Evolutionary conservation across 73 alveolate genomes (phyloP), one percentile per base, ranked within the genome.

Genomic region (Uronychia binucleata): DNA sequence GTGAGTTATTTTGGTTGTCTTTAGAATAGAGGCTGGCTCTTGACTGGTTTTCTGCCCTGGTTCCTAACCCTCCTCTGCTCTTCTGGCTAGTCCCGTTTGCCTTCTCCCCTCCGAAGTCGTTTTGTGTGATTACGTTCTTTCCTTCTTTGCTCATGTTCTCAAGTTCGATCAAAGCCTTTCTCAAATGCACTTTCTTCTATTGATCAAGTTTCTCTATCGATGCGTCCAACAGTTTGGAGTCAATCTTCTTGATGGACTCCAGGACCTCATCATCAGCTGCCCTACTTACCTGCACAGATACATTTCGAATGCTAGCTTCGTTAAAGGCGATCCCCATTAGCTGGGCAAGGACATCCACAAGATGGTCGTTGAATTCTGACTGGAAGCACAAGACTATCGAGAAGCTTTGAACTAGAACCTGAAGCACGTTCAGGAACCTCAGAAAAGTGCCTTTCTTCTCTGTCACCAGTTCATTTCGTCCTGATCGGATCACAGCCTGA

Each of bases 361-460:
- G 34, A 31, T 78, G 27, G 34, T 86, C 92, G 28, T 58, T 30
- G 77, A 86, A 86, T 29, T 86, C 92, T 8, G 77, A 34, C 34
- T 86, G 31, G 60, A 79, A 86, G 77, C 87, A 79, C 13, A 86
- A 31, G 13, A 86, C 88, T 35, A 86, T 78, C 0, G 92, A 86
- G 88, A 86, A 86, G 35, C 79, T 78, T 34, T 78, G 31, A n/a
- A 86, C 28, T 31, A 89, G 79, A 25, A 85, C 74, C 57, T 77
- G 74, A n/a, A 89, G 67, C 0, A 89, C 82, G 58, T 80, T 77
- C 59, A 89, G 28, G 78, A 89, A 89, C 46, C 95, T 83, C 27
- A 79, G 31, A 25, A 89, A 32, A 31, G 86, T 58, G 1, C 90
- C 58, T 74, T 89, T 89, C 82, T 89, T 89, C 26, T 89, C 95